Percentiles rank a stretch among this genome's conserved stretches.
Evolutionary conservation across 148 eudicot species (phyloP).

Genomic region (Fagopyrum tataricum): DNA sequence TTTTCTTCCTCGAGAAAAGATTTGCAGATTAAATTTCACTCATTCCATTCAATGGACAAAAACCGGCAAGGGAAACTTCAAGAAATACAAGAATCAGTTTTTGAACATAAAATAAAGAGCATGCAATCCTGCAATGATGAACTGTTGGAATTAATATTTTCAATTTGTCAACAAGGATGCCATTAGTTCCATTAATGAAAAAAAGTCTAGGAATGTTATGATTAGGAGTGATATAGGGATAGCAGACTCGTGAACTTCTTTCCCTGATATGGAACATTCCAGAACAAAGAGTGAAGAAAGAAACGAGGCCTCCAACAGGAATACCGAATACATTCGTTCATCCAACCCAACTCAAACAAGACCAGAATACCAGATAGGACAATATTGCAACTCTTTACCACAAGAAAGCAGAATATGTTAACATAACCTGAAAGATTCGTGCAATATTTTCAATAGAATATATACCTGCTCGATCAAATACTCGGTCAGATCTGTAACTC

Average conservation of each 20-base stretch:
- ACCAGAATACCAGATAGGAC: neutral
- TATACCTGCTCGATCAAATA: slow-evolving; percentile 78
- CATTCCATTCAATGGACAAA: neutral
- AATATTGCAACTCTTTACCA: neutral
- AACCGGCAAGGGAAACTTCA: neutral
- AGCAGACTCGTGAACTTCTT: neutral
- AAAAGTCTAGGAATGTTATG: neutral
- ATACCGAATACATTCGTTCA: neutral
- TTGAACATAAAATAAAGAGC: neutral
- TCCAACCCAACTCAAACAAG: neutral
- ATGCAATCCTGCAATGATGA: neutral
- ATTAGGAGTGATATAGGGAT: neutral
- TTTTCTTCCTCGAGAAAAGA: neutral
- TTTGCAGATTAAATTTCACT: neutral
- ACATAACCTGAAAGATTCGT: neutral
- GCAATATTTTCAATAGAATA: slow-evolving; percentile 7
- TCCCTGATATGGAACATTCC: neutral
- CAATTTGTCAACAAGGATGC: neutral
- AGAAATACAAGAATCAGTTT: neutral
- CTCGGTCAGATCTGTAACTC: slow-evolving; percentile 67
- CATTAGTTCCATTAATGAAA: neutral
- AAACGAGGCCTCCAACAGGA: neutral
- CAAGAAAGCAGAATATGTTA: neutral
- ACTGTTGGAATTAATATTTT: neutral
- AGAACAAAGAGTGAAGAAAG: neutral